phyloP scores from a whole-genome alignment of 1,284 basidiomycete genomes.

The Leccinum subatratum region DNA sequence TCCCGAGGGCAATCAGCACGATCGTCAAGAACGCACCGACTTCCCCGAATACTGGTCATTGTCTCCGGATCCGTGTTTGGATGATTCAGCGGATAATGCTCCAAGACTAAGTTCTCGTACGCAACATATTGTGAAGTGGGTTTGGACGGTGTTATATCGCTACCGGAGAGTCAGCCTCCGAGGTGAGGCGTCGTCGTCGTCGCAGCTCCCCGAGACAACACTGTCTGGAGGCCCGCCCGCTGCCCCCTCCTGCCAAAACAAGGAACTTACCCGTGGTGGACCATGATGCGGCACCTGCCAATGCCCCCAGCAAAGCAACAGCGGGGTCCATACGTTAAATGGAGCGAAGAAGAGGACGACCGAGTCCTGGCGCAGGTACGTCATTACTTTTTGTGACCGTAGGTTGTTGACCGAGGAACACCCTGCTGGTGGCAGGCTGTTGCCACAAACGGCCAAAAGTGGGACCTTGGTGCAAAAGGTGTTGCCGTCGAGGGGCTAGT shows the following conservation, averaged over 20 bases:
- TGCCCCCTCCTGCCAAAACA: constrained; percentile 14
- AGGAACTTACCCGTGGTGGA: constrained; percentile 25
- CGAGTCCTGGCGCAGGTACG: constrained; percentile 34
- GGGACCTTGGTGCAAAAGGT: constrained; percentile 39
- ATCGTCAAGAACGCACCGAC: not conserved
- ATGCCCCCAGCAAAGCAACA: constrained; percentile 25
- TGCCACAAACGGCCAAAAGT: constrained; percentile 39
- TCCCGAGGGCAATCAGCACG: constrained; percentile 2
- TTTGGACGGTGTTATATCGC: not conserved
- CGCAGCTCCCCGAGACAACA: constrained; percentile 11
- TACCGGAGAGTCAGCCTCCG: constrained; percentile 1
- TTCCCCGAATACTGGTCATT: not conserved
- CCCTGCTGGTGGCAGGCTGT: constrained; percentile 28
- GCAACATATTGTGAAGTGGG: constrained; percentile 4
- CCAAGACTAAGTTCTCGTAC: constrained; percentile 16
- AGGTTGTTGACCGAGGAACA: not conserved
- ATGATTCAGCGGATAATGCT: constrained; percentile 16
- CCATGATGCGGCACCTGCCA: constrained; percentile 12
- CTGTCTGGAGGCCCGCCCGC: not conserved
- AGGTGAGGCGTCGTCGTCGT: constrained; percentile 5
- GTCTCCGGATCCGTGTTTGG: constrained; percentile 4
- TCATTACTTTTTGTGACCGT: not conserved
- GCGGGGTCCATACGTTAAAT: constrained; percentile 38
- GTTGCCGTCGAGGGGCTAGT: constrained; percentile 31
- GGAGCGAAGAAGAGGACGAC: constrained; percentile 39